A percentile compares a stretch with the other conserved stretches of the same genome.
phyloP scores from a whole-genome alignment of 805 yeast species.

The Kluyveromyces lactis region DNA sequence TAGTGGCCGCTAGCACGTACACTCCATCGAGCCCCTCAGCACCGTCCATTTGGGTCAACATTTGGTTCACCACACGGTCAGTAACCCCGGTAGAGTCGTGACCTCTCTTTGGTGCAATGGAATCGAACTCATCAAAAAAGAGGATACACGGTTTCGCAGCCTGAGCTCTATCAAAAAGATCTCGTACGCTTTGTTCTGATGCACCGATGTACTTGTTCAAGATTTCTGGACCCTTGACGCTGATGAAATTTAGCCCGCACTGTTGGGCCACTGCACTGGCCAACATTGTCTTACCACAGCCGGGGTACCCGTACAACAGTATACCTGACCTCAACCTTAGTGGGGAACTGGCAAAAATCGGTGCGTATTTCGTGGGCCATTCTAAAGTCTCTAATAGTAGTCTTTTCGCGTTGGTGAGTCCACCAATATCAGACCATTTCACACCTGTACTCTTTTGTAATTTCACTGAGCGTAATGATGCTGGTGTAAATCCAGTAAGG shows the following conservation, averaged over 20 bases:
- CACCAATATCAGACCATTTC: conserved; percentile 87
- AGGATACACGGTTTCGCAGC: conserved; percentile 90
- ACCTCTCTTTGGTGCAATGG: conserved; percentile 96
- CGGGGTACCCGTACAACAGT: conserved; percentile 89
- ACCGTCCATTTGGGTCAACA: conserved; percentile 98
- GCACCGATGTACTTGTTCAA: conserved; percentile 95
- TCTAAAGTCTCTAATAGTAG: conserved; percentile 80
- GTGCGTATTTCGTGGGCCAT: conserved; percentile 96
- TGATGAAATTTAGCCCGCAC: conserved; percentile 87
- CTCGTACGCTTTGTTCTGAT: conserved; percentile 90
- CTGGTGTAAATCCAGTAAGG: conserved; percentile 63
- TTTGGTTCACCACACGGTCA: conserved; percentile 93
- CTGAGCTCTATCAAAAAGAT: conserved; percentile 86
- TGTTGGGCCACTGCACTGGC: conserved; percentile 93
- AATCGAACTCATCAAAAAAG: conserved; percentile 93
- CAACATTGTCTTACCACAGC: conserved; percentile 90
- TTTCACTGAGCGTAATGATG: conserved; percentile 79
- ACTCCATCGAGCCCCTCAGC: conserved; percentile 97
- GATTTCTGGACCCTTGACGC: conserved; percentile 93
- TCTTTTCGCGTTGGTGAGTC: conserved; percentile 65
- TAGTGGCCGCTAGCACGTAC: conserved; percentile 91
- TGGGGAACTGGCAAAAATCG: conserved; percentile 86
- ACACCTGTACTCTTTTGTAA: conserved; percentile 54
- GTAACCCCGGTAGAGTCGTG: conserved; percentile 98
- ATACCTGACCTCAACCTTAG: conserved; percentile 83